phyloP scores from a whole-genome alignment of 164 flowering plant genomes.

The Cinnamomum chago region DNA sequence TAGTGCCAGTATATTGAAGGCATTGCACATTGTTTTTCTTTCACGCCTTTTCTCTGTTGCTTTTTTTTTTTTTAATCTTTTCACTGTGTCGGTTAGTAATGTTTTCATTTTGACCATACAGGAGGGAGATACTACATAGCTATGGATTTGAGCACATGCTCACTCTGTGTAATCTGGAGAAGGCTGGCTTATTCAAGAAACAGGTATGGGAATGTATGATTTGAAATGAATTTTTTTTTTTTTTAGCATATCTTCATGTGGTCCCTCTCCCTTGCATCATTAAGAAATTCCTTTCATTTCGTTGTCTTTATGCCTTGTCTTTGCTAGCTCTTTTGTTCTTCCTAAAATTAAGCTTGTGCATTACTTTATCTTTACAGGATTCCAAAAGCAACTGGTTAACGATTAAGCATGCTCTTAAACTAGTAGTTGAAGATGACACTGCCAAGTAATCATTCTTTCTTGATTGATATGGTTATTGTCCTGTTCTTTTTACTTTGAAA shows the following conservation, averaged over 20 bases:
- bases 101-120: slow-evolving; percentile 11
- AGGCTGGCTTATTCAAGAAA: slow-evolving; percentile 81
- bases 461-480: background rate
- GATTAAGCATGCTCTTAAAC: slow-evolving; percentile 72
- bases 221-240: background rate
- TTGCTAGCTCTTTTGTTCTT: slow-evolving; percentile 2
- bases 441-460: slow-evolving; percentile 50
- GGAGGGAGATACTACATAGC: slow-evolving; percentile 98
- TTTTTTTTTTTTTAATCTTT: too few species aligned
- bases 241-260: background rate
- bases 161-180: slow-evolving; percentile 81
- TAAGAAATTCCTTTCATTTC: background rate
- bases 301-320: background rate
- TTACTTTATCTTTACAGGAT: slow-evolving; percentile 50
- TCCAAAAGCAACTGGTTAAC: slow-evolving; percentile 77
- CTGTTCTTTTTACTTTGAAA: background rate
- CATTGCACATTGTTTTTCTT: too few species aligned
- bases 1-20: too few species aligned
- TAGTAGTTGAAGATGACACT: slow-evolving; percentile 87
- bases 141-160: slow-evolving; percentile 97
- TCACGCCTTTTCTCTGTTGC: background rate
- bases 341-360: background rate
- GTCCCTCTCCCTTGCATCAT: slow-evolving; percentile 1
- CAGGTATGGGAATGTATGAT: slow-evolving; percentile 43
- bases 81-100: too few species aligned